Conservation (phyloP, 768 basidiomycete genomes). For the Suillus clintonianus region DNA sequence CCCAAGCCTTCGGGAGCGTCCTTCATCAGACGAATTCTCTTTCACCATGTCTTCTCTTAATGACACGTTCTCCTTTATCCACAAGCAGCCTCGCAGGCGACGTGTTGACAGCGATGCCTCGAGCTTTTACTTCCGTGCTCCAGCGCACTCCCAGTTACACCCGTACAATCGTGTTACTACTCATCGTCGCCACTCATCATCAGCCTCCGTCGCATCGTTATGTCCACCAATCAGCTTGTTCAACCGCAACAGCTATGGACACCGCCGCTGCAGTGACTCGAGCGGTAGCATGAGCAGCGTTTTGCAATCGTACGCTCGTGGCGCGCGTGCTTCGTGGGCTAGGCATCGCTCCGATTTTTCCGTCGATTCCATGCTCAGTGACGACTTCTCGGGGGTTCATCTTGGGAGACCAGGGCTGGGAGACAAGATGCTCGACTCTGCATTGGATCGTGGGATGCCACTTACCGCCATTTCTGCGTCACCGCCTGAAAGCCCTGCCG, state of each 20-base stretch:
- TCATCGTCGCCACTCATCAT: conserved; percentile 66
- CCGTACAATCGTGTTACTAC: conserved; percentile 40
- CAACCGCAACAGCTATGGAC: conserved; percentile 58
- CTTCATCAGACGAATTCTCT: conserved; percentile 60
- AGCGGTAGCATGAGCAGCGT: conserved; percentile 58
- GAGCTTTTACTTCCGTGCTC: conserved; percentile 66
- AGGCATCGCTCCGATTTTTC: conserved; percentile 59
- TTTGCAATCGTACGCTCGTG: conserved; percentile 55
- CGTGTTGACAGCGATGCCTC: conserved; percentile 78
- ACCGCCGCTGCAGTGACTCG: conserved; percentile 60
- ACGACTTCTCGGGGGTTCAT: conserved; percentile 59
- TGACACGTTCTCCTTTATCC: conserved; percentile 72
- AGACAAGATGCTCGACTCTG: conserved; percentile 85
- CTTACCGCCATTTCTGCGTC: conserved; percentile 68
- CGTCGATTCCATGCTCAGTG: conserved; percentile 66
- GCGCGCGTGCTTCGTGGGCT: conserved; percentile 61
- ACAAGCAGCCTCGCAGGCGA: conserved; percentile 38
- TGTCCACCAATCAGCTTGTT: conserved; percentile 73
- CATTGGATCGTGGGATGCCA: conserved; percentile 50
- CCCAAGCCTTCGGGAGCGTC: conserved; percentile 53
- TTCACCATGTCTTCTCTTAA: conserved; percentile 61
- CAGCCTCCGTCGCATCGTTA: conserved; percentile 51
- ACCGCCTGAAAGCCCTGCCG: conserved; percentile 47
- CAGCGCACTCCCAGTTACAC: conserved; percentile 26
- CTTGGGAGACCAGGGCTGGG: conserved; percentile 74